phyloP scores from a whole-genome alignment of 257 asterid species.

The Asclepias syriaca region DNA sequence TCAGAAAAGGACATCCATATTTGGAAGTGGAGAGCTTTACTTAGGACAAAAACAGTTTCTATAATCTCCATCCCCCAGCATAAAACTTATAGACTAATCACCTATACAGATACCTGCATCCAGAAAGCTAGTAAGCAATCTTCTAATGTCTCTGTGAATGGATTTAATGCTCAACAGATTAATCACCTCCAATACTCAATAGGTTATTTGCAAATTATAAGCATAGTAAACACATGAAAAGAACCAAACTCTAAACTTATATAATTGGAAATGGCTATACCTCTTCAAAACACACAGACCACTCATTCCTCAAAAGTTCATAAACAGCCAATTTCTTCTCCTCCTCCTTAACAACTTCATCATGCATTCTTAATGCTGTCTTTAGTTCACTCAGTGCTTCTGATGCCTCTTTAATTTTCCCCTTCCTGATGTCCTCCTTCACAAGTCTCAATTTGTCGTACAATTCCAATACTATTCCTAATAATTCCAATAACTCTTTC shows the following conservation, averaged over 20 bases:
- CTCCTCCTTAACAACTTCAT: constrained; percentile 24
- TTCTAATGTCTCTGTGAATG: not conserved
- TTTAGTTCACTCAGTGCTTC: constrained; percentile 59
- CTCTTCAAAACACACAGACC: constrained; percentile 78
- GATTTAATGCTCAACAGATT: not conserved
- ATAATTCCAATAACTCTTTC: constrained; percentile 48
- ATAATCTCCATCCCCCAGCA: not conserved
- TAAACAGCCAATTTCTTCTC: constrained; percentile 54
- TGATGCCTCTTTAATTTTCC: constrained; percentile 68
- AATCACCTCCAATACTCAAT: too few relatives aligned
- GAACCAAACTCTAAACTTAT: not conserved
- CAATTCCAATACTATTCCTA: constrained; percentile 57
- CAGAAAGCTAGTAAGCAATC: not conserved
- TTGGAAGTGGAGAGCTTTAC: not conserved
- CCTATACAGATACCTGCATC: not conserved
- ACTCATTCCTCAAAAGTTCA: constrained; percentile 54
- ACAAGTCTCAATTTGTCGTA: constrained; percentile 41
- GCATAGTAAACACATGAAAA: not conserved
- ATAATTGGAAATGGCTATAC: constrained; percentile 22
- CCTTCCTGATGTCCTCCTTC: constrained; percentile 41
- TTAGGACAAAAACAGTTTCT: not conserved
- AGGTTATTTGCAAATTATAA: not conserved
- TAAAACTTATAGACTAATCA: not conserved
- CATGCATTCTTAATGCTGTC: constrained; percentile 49
- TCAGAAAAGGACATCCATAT: not conserved